Base-by-base conservation (phyloP, 257 asterid species). In the Leonotis leonurus region DNA sequence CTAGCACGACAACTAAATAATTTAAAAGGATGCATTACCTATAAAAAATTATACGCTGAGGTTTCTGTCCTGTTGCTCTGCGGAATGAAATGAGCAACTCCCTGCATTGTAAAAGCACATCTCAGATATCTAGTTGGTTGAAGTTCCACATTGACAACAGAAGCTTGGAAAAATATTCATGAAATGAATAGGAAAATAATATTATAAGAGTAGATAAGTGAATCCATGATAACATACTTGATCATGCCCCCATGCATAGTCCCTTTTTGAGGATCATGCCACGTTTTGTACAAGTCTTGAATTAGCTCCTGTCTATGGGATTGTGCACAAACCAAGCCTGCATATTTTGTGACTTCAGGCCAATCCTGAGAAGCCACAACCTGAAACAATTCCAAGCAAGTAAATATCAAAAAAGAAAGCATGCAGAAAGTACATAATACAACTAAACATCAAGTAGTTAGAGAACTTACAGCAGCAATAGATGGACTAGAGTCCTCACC, bases 401-500 rank as follows among this genome's bases (percentile, higher is more conserved):
- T 64, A 29, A 30, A 40, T 24, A 12, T 3, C 2, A 43, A 27
- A 1, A 16, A 25, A 7, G 2, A 6, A 32, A 51, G 52, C 10
- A 11, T 18, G 20, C 29, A 51, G 0, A 67, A 4, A 21, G 45
- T 16, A 56, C 6, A 39, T 14, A 33, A 29, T 49, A 27, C 54
- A 56, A 32, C 62, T 8, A 14, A 26, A 35, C 8, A 22, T 12
- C 1, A 65, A 60, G 2, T 13, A n/a, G 12, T 7, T 3, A 18
- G 56, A 53, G 27, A 50, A 13, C 57, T 67, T 83, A 89, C 99
- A 36, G 99, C 99, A 11, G 99, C 99, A 77, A 92, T 92, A 3
- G 99, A 92, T 13, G 99, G 99, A 63, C 99, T 92, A n/a, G 99
- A 85, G 69, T 92, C 99, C 81, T 92, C 99, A 20, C 99, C 99